Evolutionary conservation across 75 land plant species (phyloP).

Genomic region (Azolla pinnata): DNA sequence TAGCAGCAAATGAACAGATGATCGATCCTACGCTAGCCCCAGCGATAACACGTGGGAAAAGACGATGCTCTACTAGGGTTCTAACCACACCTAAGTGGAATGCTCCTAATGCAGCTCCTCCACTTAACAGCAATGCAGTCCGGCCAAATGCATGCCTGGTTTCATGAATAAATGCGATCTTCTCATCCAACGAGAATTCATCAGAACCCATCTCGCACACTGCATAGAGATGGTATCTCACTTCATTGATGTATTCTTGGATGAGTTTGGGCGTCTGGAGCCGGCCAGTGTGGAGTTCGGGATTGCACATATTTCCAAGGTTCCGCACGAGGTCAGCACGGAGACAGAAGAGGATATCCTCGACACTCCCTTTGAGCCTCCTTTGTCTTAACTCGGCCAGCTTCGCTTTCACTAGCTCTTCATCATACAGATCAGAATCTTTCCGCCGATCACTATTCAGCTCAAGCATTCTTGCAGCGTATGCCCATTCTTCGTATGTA

Average conservation of each 20-base stretch:
- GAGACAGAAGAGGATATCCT: conserved; percentile 26
- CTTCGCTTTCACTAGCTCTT: conserved; percentile 25
- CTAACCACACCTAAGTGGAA: conserved; percentile 28
- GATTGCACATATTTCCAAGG: conserved; percentile 34
- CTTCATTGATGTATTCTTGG: conserved; percentile 31
- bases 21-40: conserved; percentile 29
- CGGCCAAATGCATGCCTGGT: conserved; percentile 31
- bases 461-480: conserved; percentile 32
- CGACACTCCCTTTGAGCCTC: conserved; percentile 20
- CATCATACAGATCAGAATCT: conserved; percentile 25
- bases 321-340: conserved; percentile 32
- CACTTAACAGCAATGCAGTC: conserved; percentile 29
- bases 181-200: conserved; percentile 27
- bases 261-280: conserved; percentile 21
- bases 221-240: conserved; percentile 20
- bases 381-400: conserved; percentile 21
- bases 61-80: conserved; percentile 30
- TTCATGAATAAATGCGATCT: conserved; percentile 26
- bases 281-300: conserved; percentile 25
- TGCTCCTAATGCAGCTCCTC: conserved; percentile 30
- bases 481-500: conserved; percentile 33
- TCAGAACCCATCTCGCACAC: conserved; percentile 21
- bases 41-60: conserved; percentile 28
- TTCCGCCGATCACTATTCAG: conserved; percentile 7
- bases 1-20: conserved; percentile 30